Evolutionary conservation across 2,329 filamentous ascomycete genomes (phyloP).

Genomic region (Colletotrichum sp.): DNA sequence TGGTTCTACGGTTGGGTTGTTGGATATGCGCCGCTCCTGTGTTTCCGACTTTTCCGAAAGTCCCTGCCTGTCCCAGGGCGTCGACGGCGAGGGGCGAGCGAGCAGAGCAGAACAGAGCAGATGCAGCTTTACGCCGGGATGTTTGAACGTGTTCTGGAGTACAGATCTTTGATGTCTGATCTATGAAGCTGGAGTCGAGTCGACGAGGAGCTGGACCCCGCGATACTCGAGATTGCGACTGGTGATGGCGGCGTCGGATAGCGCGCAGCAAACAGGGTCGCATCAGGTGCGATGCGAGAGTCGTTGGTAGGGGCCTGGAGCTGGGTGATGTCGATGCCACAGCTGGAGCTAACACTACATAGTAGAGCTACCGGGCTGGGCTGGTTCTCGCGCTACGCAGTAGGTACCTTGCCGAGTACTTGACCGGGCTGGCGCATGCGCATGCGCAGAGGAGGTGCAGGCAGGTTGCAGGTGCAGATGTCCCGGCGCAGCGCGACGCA

Average conservation of each 20-base stretch:
- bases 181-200: background rate
- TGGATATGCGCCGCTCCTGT: background rate
- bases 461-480: slow-evolving; percentile 1
- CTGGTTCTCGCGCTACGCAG: background rate
- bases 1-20: background rate
- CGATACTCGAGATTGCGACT: background rate
- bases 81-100: background rate
- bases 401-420: background rate
- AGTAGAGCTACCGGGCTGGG: background rate
- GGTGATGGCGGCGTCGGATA: background rate
- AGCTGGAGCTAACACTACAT: background rate
- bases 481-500: slow-evolving; percentile 11
- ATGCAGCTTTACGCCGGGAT: background rate
- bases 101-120: background rate
- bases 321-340: background rate
- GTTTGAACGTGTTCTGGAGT: background rate
- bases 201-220: background rate
- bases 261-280: background rate
- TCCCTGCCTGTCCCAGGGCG: background rate
- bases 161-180: background rate
- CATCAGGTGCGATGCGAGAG: slow-evolving; percentile 12
- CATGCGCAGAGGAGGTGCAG: background rate
- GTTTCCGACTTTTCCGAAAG: background rate
- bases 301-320: background rate
- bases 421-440: slow-evolving; percentile 5